A percentile compares a stretch with the other conserved stretches of the same genome.
These are phyloP conservation scores for Cercophora sp. DNA, from an alignment of 495 filamentous ascomycete species.

Conservation along the genomic window DNA sequence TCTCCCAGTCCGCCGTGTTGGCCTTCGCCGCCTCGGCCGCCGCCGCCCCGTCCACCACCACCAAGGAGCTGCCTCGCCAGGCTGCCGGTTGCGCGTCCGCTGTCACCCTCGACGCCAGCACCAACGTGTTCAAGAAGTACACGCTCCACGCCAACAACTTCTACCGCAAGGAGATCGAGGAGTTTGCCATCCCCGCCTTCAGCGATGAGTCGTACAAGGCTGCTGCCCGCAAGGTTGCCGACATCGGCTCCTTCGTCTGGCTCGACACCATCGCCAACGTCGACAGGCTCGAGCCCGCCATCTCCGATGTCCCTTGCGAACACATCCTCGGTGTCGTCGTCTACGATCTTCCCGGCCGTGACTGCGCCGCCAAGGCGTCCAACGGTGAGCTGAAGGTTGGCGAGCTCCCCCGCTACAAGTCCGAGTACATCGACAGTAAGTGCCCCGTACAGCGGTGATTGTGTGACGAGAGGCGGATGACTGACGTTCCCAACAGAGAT, in stretches of 20 bases:
- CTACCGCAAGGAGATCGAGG: slow-evolving; percentile 52
- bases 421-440: slow-evolving; percentile 63
- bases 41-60: slow-evolving; percentile 38
- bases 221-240: slow-evolving; percentile 51
- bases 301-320: slow-evolving; percentile 52
- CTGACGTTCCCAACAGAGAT: slow-evolving; percentile 47
- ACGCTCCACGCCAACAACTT: slow-evolving; percentile 54
- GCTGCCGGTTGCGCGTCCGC: slow-evolving; percentile 42
- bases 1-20: slow-evolving; percentile 35
- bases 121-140: slow-evolving; percentile 53
- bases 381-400: slow-evolving; percentile 70
- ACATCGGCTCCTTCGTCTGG: slow-evolving; percentile 69
- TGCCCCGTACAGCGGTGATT: too few species aligned
- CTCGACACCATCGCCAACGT: slow-evolving; percentile 61
- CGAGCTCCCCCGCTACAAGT: slow-evolving; percentile 62
- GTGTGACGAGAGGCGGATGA: too few species aligned
- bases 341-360: slow-evolving; percentile 74
- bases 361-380: slow-evolving; percentile 72
- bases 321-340: slow-evolving; percentile 64
- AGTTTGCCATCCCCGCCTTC: slow-evolving; percentile 39
- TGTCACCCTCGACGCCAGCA: slow-evolving; percentile 47
- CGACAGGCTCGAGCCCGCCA: slow-evolving; percentile 51
- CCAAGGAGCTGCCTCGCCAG: slow-evolving; percentile 25
- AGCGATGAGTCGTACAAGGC: slow-evolving; percentile 34
- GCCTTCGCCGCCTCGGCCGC: slow-evolving; percentile 39